Evolutionary conservation across 208 protist species (phyloP).

Genomic region (Wallacemonas sp.): DNA sequence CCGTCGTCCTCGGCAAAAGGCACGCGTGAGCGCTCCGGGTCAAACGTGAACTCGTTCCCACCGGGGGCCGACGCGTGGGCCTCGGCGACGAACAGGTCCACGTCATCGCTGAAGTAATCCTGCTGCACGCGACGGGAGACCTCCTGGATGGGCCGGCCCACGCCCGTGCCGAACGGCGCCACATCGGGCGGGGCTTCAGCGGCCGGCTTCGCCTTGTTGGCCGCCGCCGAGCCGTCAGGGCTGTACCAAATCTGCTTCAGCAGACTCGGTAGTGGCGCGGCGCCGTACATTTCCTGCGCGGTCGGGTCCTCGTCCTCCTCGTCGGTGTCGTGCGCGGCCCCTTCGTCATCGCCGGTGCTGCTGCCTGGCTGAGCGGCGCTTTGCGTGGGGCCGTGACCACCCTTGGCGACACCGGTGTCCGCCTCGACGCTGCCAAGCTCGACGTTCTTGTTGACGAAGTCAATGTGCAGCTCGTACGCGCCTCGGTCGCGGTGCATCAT

Average conservation of each 20-base stretch:
- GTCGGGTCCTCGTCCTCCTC: conserved; percentile 10
- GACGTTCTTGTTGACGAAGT: conserved; percentile 83
- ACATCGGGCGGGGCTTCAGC: conserved; percentile 16
- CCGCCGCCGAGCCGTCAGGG: conserved; percentile 49
- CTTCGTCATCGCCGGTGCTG: background rate
- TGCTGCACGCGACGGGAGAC: conserved; percentile 84
- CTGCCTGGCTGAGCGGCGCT: background rate
- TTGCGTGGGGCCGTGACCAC: background rate
- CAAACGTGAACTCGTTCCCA: conserved; percentile 29
- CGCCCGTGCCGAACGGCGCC: conserved; percentile 8
- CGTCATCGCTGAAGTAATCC: conserved; percentile 87
- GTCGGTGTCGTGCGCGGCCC: background rate
- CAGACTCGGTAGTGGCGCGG: conserved; percentile 63
- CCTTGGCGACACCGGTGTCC: background rate
- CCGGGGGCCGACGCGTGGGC: conserved; percentile 18
- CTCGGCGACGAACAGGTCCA: conserved; percentile 51
- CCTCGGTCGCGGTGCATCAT: conserved; percentile 62
- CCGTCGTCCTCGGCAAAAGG: conserved; percentile 15
- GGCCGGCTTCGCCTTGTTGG: conserved; percentile 3
- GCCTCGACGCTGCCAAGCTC: conserved; percentile 45
- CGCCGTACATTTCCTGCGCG: conserved; percentile 17
- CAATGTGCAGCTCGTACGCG: conserved; percentile 74
- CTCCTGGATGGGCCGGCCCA: conserved; percentile 29
- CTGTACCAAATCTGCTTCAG: conserved; percentile 88
- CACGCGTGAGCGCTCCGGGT: conserved; percentile 24